Conservation (phyloP, 495 filamentous ascomycete species). For the Aspergillus wentii region DNA sequence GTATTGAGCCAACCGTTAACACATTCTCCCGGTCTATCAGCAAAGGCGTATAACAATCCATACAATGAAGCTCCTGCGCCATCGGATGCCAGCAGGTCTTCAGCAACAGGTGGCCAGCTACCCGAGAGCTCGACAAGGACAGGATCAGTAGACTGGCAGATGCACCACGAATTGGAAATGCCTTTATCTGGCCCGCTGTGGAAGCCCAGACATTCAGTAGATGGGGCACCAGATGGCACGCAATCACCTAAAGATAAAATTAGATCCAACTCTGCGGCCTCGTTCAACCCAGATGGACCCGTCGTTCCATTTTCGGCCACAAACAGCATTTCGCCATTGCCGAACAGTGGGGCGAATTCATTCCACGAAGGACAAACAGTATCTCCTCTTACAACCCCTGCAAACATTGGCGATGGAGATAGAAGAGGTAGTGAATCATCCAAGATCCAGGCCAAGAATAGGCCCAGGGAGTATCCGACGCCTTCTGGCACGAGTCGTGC, state of each 20-base stretch:
- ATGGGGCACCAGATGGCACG: conserved; percentile 16
- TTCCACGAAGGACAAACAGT: conserved; percentile 34
- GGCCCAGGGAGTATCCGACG: conserved; percentile 17
- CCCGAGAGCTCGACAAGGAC: conserved; percentile 23
- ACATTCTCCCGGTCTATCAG: conserved; percentile 30
- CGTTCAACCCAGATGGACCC: conserved; percentile 33
- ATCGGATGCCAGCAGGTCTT: conserved; percentile 14
- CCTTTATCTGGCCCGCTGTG: conserved; percentile 13
- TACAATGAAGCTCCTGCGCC: conserved; percentile 18
- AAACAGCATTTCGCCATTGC: conserved; percentile 12
- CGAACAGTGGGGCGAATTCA: conserved; percentile 28
- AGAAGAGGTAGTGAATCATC: conserved; percentile 19
- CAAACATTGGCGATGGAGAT: conserved; percentile 28
- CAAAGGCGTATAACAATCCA: conserved; percentile 20
- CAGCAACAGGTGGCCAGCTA: conserved; percentile 12
- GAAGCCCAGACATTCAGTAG: conserved; percentile 22
- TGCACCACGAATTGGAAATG: conserved; percentile 18
- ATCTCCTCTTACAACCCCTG: conserved; percentile 36
- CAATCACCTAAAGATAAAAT: conserved; percentile 16
- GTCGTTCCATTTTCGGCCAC: conserved; percentile 29
- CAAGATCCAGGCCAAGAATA: conserved; percentile 14
- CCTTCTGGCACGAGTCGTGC: conserved; percentile 22
- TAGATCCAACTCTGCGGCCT: conserved; percentile 30
- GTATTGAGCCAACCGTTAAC: conserved; percentile 25
- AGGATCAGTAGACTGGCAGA: no score